Conservation (phyloP, 768 basidiomycete species). For the Lyophyllum atratum region DNA sequence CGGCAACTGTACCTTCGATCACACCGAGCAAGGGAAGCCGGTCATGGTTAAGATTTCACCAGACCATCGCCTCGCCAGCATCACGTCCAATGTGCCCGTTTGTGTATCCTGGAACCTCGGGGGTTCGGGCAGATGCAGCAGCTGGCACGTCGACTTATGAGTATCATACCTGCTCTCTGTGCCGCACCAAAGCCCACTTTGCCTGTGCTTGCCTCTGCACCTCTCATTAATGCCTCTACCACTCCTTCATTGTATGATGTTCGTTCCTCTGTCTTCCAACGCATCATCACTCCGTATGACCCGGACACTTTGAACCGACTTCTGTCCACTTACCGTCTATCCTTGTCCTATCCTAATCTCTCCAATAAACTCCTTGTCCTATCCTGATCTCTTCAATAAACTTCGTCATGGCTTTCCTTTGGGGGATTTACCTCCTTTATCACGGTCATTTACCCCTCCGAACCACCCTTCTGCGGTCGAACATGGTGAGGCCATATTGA, state of each 20-base stretch:
- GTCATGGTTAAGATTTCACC: not conserved
- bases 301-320: conserved; percentile 23
- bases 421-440: conserved; percentile 28
- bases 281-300: not conserved
- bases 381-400: conserved; percentile 31
- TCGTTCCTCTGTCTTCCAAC: not conserved
- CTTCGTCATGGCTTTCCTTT: conserved; percentile 34
- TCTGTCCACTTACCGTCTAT: conserved; percentile 26
- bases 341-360: too few species aligned
- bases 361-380: conserved; percentile 10
- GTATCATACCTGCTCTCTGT: not conserved
- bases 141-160: not conserved
- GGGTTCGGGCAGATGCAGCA: not conserved
- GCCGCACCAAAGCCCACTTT: not conserved
- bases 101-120: not conserved
- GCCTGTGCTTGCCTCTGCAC: too few species aligned
- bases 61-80: not conserved
- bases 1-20: not conserved
- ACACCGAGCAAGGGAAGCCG: not conserved
- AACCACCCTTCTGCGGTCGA: not conserved
- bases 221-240: not conserved
- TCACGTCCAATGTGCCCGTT: not conserved
- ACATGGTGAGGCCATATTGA: not conserved
- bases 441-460: not conserved
- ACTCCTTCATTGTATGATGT: not conserved